A percentile compares a stretch with the other conserved stretches of the same genome.
Evolutionary conservation across 2,329 filamentous ascomycete genomes (phyloP).

Genomic region (Aspergillus unguis): DNA sequence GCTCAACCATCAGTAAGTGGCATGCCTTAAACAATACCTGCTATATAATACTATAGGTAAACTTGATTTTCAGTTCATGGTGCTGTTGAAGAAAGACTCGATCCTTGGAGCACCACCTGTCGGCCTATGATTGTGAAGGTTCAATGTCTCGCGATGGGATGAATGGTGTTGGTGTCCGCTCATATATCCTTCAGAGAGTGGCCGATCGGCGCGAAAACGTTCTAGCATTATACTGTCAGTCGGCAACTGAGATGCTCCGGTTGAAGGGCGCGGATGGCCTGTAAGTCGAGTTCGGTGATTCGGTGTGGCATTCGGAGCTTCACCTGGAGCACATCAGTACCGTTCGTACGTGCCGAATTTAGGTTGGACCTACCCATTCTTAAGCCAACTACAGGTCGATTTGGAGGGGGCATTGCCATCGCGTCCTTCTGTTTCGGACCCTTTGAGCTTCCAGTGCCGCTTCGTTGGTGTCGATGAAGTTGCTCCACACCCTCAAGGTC

Average conservation of each 20-base stretch:
- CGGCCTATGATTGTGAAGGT: neutral
- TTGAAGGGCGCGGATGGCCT: conserved; percentile 19
- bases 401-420: conserved; percentile 33
- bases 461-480: conserved; percentile 39
- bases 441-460: conserved; percentile 38
- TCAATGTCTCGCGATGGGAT: neutral
- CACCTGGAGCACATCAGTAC: conserved; percentile 9
- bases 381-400: conserved; percentile 17
- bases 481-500: conserved; percentile 33
- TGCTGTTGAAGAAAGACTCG: conserved; percentile 12
- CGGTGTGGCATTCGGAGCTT: conserved; percentile 14
- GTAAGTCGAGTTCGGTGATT: conserved; percentile 30
- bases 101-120: conserved; percentile 2
- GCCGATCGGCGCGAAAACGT: conserved; percentile 20
- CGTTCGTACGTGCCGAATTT: neutral
- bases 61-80: neutral
- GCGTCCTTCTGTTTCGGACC: conserved; percentile 22
- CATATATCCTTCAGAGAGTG: neutral
- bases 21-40: no score
- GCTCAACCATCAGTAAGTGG: no score
- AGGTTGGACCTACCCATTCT: conserved; percentile 23
- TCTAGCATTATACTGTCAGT: conserved; percentile 22
- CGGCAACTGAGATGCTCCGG: conserved; percentile 23
- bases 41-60: neutral
- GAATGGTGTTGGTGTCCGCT: neutral